These are phyloP conservation scores for Pseudocercospora macadamiae DNA, from an alignment of 2,329 filamentous ascomycete genomes.

Conservation along the genomic window DNA sequence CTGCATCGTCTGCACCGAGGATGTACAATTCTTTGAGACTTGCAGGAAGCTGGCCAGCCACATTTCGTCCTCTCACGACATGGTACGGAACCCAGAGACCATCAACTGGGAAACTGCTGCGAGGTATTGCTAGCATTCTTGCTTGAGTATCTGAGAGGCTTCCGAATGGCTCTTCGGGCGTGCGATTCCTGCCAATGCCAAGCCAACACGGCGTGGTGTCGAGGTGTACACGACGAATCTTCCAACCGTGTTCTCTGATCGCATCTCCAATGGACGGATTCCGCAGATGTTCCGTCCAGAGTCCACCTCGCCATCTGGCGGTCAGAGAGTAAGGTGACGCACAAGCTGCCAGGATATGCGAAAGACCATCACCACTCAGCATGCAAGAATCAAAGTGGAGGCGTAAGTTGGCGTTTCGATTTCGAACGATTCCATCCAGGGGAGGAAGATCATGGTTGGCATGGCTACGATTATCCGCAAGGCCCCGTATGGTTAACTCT, in stretches of 20 bases:
- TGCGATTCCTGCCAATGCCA: neutral
- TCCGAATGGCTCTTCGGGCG: neutral
- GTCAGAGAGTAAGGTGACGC: neutral
- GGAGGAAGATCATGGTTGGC: neutral
- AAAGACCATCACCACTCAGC: neutral
- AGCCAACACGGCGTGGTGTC: conserved; percentile 1
- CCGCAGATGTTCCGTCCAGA: neutral
- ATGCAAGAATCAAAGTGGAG: neutral
- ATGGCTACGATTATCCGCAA: neutral
- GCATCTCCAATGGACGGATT: neutral
- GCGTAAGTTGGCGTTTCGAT: neutral
- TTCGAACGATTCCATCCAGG: neutral
- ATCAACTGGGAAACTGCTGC: neutral
- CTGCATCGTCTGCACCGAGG: neutral
- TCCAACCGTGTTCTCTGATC: neutral
- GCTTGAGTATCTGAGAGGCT: neutral
- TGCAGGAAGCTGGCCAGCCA: conserved; percentile 1
- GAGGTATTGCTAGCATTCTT: neutral
- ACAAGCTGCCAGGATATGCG: neutral
- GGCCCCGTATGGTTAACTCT: neutral
- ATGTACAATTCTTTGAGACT: neutral
- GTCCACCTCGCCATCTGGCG: neutral
- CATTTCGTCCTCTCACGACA: neutral
- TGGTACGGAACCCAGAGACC: neutral
- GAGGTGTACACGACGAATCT: neutral